Conservation (phyloP, 2,329 filamentous ascomycete genomes). For the Westerdykella aurantiaca region DNA sequence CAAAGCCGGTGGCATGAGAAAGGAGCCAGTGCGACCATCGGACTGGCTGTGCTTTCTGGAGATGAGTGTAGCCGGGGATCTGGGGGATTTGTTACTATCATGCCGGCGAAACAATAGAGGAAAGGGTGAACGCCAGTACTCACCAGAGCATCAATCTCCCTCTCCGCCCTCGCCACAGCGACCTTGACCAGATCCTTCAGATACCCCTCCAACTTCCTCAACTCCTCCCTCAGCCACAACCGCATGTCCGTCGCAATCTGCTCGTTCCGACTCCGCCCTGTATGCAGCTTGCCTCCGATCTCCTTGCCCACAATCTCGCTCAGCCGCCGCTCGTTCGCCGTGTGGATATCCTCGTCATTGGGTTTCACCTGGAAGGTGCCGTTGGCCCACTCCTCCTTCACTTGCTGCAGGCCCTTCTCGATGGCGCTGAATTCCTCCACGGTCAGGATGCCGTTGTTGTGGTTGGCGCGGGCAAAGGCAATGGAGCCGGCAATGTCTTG, state of each 20-base stretch:
- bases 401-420: conserved; percentile 61
- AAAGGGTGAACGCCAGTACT: neutral
- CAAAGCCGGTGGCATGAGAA: conserved; percentile 66
- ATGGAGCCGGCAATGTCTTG: conserved; percentile 77
- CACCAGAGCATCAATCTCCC: conserved; percentile 62
- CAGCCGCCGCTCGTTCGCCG: conserved; percentile 49
- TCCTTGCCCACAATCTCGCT: conserved; percentile 84
- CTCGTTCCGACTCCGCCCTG: conserved; percentile 79
- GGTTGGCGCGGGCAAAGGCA: conserved; percentile 75
- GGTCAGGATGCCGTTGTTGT: conserved; percentile 67
- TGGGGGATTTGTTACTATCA: conserved; percentile 4
- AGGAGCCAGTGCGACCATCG: conserved; percentile 79
- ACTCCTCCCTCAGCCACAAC: conserved; percentile 74
- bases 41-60: conserved; percentile 76
- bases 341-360: conserved; percentile 52
- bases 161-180: conserved; percentile 62
- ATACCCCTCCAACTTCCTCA: conserved; percentile 63
- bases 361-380: conserved; percentile 44
- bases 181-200: conserved; percentile 66
- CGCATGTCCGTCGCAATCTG: conserved; percentile 88
- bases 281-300: conserved; percentile 83
- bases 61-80: conserved; percentile 86
- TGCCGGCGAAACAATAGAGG: neutral
- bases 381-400: conserved; percentile 47
- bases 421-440: conserved; percentile 67